Base-by-base conservation (phyloP, 768 basidiomycete species). In the Boletus tylopilopsis region DNA sequence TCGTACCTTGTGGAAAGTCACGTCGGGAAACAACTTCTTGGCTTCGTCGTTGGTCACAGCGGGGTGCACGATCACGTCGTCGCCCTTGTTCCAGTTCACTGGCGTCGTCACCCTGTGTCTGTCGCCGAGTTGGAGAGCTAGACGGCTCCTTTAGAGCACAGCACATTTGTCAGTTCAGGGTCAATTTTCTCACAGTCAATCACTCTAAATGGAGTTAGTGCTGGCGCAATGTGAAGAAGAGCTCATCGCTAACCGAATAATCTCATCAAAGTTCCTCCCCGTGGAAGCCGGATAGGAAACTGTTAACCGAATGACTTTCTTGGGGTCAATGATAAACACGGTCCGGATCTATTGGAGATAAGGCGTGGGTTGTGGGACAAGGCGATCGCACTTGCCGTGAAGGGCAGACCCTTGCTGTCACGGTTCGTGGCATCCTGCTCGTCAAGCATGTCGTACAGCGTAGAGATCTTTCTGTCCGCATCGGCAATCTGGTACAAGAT, bases 311-410 rank as follows among this genome's bases (percentile, higher is more conserved):
- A 99, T 96, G 61, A 82, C 78, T 75, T 96, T 93, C 74, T 91
- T 92, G 38, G 96, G 94, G 73, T 99, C 96, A 63, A 99, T 92
- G 57, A 99, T 74, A 71, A 95, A 99, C 53, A 99, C 96, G 8
- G 93, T 96, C 52, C 96, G 87, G 71, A 99, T 83, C 87, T 90
- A 49, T 16, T 29, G 38, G 22, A 44, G 47, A 38, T 55, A 32
- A 50, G 43, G 13, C 18, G 6, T 35, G 24, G 13, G 10, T 33
- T 33, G 23, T 35, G 32, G 22, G 29, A 33, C 18, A 15, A 18
- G 13, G 30, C 12, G 16, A 23, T 41, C 9, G 16, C 48, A 51
- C 47, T 43, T 56, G 85, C 92, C 41, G 96, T 99, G 77, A 97
- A 93, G 19, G 96, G 96, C 37, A 97, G 78, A 40, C 94, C 91